These are phyloP conservation scores for Asterochloris sp. DNA, from an alignment of 139 green algal genomes.

Conservation along the genomic window DNA sequence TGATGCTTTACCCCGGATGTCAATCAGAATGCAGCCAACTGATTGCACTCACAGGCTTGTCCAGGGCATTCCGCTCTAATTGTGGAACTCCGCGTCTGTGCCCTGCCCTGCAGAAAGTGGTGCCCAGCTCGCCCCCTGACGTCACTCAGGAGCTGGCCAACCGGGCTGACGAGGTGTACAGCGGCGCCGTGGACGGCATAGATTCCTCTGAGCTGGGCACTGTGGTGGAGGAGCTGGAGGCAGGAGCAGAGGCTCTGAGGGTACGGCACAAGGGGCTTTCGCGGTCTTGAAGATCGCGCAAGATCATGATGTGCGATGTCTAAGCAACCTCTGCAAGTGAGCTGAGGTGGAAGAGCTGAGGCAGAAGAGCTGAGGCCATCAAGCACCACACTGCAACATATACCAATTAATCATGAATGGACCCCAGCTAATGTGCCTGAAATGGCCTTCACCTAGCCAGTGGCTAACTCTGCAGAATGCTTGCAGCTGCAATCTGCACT, in stretches of 20 bases:
- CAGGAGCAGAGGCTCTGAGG: not conserved
- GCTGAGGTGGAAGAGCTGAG: not conserved
- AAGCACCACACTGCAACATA: not conserved
- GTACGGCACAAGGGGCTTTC: not conserved
- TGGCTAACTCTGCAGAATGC: not conserved
- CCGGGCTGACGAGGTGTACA: constrained; percentile 12
- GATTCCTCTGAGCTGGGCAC: constrained; percentile 8
- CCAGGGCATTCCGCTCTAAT: too few species aligned
- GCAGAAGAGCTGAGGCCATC: not conserved
- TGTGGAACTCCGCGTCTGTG: too few species aligned
- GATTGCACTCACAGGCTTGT: too few species aligned
- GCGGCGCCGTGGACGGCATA: constrained; percentile 20
- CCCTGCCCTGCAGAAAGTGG: too few species aligned
- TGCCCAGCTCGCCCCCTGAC: not conserved
- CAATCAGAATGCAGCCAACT: too few species aligned
- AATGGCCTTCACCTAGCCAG: not conserved
- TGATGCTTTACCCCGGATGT: too few species aligned
- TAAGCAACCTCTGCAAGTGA: not conserved
- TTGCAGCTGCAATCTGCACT: not conserved
- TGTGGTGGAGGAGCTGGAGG: constrained; percentile 19
- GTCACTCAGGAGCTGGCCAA: constrained; percentile 3
- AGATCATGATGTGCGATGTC: not conserved
- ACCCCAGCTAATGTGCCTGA: not conserved
- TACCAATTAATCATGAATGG: not conserved
- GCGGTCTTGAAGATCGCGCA: not conserved